A percentile compares a stretch with the other conserved stretches of the same genome.
phyloP scores from a whole-genome alignment of 140 eudicot genomes.

The Ambrosia hybrid region DNA sequence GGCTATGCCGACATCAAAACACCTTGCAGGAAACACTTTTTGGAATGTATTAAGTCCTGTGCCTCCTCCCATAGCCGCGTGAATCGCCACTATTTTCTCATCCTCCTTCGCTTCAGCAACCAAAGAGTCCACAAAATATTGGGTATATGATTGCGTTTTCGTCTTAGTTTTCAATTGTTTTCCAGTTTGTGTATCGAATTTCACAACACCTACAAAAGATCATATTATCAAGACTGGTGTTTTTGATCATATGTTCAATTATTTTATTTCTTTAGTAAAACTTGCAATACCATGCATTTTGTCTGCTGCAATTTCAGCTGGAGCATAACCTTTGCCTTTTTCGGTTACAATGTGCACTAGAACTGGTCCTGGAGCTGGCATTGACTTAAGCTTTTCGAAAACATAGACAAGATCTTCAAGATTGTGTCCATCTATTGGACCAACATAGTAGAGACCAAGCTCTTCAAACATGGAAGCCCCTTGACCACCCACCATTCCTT shows the following conservation, averaged over 20 bases:
- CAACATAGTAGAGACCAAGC: constrained; percentile 67
- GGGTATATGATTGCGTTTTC: constrained; percentile 57
- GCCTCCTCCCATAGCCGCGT: constrained; percentile 96
- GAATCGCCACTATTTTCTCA: constrained; percentile 63
- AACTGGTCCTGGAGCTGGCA: constrained; percentile 56
- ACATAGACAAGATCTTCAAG: constrained; percentile 57
- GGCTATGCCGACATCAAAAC: constrained; percentile 87
- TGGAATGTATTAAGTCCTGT: constrained; percentile 71
- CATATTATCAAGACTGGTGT: not conserved
- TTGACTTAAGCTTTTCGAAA: constrained; percentile 44
- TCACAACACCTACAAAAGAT: constrained; percentile 56
- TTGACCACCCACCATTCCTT: constrained; percentile 32
- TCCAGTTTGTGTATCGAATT: constrained; percentile 62
- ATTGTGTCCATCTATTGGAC: constrained; percentile 74
- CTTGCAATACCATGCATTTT: constrained; percentile 59
- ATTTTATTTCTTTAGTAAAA: not conserved
- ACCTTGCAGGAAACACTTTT: constrained; percentile 48
- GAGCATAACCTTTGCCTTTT: constrained; percentile 79
- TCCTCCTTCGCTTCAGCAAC: constrained; percentile 73
- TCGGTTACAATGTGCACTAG: constrained; percentile 65
- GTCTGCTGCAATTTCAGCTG: constrained; percentile 65
- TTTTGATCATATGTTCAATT: not conserved
- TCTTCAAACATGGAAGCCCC: constrained; percentile 57
- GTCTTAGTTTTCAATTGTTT: constrained; percentile 46
- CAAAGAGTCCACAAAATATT: constrained; percentile 64